Percentiles rank a stretch among this genome's conserved stretches.
Conservation (phyloP, 2,329 filamentous ascomycete species). For the Beauveria caledonica region DNA sequence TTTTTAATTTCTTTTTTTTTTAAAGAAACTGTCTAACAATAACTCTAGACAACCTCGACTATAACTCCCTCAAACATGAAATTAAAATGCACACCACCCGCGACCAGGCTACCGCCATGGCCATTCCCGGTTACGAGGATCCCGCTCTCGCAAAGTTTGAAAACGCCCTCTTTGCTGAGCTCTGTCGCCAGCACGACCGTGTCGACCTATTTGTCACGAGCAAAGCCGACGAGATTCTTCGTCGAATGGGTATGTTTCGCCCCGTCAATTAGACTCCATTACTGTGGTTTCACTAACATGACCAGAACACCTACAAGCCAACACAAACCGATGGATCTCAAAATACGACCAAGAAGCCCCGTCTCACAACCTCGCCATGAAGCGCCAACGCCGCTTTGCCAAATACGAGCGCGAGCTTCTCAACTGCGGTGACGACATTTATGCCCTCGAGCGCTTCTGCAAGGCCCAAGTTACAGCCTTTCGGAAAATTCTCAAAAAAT, state of each 20-base stretch:
- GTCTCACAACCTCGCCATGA: slow-evolving; percentile 26
- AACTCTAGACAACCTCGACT: slow-evolving; percentile 69
- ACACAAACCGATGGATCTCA: slow-evolving; percentile 38
- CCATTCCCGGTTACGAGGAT: slow-evolving; percentile 65
- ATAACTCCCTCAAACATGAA: slow-evolving; percentile 76
- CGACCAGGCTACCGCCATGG: slow-evolving; percentile 59
- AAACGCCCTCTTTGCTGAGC: slow-evolving; percentile 59
- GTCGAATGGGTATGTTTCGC: slow-evolving; percentile 49
- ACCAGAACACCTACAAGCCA: slow-evolving; percentile 40
- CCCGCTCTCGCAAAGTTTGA: slow-evolving; percentile 55
- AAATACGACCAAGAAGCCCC: slow-evolving; percentile 29
- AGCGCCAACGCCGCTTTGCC: slow-evolving; percentile 42
- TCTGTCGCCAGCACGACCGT: slow-evolving; percentile 68
- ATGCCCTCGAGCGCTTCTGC: slow-evolving; percentile 62
- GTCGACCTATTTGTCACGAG: slow-evolving; percentile 71
- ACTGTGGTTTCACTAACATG: background rate
- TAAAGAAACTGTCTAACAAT: background rate
- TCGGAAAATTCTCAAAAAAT: slow-evolving; percentile 78
- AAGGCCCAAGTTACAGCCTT: slow-evolving; percentile 69
- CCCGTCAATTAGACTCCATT: no score
- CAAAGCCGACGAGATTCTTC: slow-evolving; percentile 69
- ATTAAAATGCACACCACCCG: slow-evolving; percentile 74
- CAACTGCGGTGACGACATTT: slow-evolving; percentile 62
- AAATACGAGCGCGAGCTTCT: slow-evolving; percentile 46
- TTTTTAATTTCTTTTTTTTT: no score